phyloP scores from a whole-genome alignment of 805 yeast genomes.

The Yarrowia keelungensis region DNA sequence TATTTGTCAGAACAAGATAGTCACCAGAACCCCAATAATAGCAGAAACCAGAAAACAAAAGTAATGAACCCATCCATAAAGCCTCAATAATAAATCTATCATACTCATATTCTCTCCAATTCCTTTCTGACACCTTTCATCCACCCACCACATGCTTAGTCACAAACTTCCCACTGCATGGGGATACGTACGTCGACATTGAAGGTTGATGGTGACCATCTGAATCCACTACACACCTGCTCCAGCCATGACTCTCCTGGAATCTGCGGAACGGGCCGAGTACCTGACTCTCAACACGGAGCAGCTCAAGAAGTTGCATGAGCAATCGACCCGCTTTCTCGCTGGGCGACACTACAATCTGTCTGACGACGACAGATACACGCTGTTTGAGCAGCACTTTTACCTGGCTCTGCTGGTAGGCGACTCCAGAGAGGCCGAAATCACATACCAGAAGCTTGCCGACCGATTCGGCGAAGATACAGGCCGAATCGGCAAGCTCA shows the following conservation, averaged over 20 bases:
- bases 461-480: slow-evolving; percentile 70
- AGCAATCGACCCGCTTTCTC: slow-evolving; percentile 54
- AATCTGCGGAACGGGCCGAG: slow-evolving; percentile 42
- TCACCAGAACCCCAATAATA: too few species aligned
- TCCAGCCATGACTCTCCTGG: slow-evolving; percentile 13
- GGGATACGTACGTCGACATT: slow-evolving; percentile 8
- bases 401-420: slow-evolving; percentile 66
- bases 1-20: too few species aligned
- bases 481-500: slow-evolving; percentile 63
- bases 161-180: not conserved
- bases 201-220: too few species aligned
- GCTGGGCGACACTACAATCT: slow-evolving; percentile 50
- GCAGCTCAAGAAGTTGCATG: slow-evolving; percentile 54
- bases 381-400: slow-evolving; percentile 74
- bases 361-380: slow-evolving; percentile 55
- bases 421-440: slow-evolving; percentile 74
- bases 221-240: not conserved
- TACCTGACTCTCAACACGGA: slow-evolving; percentile 59
- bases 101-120: too few species aligned
- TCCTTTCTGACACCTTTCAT: too few species aligned
- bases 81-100: too few species aligned
- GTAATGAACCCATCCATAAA: too few species aligned
- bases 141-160: not conserved
- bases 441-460: slow-evolving; percentile 64
- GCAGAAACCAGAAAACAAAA: too few species aligned